Evolutionary conservation across 129 eudicot genomes (phyloP).

Genomic region (Mikania micrantha): DNA sequence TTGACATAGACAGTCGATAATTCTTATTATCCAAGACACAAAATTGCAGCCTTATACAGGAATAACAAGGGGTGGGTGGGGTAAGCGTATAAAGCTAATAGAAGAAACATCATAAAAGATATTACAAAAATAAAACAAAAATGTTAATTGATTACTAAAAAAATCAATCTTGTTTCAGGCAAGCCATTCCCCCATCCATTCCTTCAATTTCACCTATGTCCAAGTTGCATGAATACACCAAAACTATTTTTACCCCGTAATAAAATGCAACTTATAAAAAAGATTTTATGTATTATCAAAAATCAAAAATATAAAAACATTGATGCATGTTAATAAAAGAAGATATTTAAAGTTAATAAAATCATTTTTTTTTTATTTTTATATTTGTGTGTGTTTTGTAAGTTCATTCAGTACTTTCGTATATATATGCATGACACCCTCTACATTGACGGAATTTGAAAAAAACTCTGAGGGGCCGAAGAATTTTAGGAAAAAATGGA

Average conservation of each 20-base stretch:
- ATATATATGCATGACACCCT: no score
- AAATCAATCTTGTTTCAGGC: conserved; percentile 40
- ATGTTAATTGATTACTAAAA: conserved; percentile 32
- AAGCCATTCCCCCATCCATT: conserved; percentile 68
- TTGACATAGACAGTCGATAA: neutral
- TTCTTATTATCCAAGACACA: neutral
- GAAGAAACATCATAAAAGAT: conserved; percentile 1
- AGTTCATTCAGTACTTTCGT: no score
- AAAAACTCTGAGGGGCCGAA: no score
- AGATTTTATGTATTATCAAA: no score
- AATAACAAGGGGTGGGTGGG: neutral
- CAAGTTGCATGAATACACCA: conserved; percentile 52
- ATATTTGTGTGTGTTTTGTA: no score
- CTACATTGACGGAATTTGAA: no score
- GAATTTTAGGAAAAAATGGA: no score
- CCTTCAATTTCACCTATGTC: conserved; percentile 67
- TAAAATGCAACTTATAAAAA: no score
- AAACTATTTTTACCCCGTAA: neutral
- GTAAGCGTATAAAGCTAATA: neutral
- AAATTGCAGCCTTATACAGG: conserved; percentile 16
- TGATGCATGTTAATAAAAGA: no score
- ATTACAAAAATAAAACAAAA: conserved; percentile 14
- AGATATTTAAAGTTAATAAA: no score
- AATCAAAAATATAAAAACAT: no score
- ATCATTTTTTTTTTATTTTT: no score